A percentile compares a stretch with the other conserved stretches of the same genome.
Evolutionary conservation across 441 rosid species (phyloP).

Genomic region (Populus tomentosa): DNA sequence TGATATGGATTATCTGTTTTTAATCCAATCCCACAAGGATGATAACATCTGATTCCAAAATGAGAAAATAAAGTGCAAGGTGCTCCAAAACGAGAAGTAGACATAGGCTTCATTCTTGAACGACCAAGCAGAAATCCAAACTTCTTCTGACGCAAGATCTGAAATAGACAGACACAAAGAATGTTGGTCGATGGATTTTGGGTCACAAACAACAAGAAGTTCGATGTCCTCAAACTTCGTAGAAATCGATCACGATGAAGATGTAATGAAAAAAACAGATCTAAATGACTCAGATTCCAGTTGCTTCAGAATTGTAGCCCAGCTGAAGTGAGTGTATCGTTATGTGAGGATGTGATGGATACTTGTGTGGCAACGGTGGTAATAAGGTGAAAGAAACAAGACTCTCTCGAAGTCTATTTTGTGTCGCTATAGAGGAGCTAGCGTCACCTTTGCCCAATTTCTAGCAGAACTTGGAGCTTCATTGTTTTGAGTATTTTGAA

Average conservation of each 20-base stretch:
- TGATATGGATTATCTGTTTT: no score
- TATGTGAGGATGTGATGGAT: not conserved
- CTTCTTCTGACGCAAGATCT: no score
- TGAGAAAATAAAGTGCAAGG: no score
- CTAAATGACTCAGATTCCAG: not conserved
- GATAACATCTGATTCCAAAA: no score
- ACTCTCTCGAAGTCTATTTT: no score
- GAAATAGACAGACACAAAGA: not conserved
- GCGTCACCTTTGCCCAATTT: not conserved
- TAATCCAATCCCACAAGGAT: no score
- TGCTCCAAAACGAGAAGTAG: no score
- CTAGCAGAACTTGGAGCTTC: not conserved
- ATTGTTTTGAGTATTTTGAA: not conserved
- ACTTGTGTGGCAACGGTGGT: not conserved
- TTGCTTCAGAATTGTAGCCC: not conserved
- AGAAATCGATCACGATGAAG: not conserved
- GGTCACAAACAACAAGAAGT: not conserved
- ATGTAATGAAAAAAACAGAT: not conserved
- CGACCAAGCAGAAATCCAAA: no score
- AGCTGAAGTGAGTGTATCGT: not conserved
- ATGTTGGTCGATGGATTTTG: not conserved
- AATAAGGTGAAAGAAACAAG: not conserved
- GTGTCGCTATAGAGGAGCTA: no score
- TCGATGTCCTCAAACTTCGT: not conserved
- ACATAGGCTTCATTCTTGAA: no score